Base-by-base conservation (phyloP, 2,329 filamentous ascomycete species). In the Arthroderma sp. region DNA sequence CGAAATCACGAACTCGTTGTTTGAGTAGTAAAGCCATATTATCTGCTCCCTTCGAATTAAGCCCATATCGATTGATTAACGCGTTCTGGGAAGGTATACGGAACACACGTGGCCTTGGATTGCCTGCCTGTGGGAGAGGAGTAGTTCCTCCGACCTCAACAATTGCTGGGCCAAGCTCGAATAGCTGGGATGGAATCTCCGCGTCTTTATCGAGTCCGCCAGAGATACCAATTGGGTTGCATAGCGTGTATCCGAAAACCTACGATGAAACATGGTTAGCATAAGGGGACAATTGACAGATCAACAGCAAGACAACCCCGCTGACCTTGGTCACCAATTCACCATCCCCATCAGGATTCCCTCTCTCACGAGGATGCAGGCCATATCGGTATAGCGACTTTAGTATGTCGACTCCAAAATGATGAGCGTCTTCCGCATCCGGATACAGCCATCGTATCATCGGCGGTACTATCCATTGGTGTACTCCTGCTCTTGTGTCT, bases 161-260 rank as follows among this genome's bases (percentile, higher is more conserved):
- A 38, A 97, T 79, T 2, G 84, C 85, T 23, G 91, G 85, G 33
- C 93, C 93, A 2, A 96, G 76, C 6, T 84, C 88, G 68, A 97
- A 87, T 37, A 98, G 78, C 13, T 85, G 81, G 65, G 91, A 87
- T 1, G 91, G 87, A 56, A 97, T 85, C 61, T 95, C 88, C 56
- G 85, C 93, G 67, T 95, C 82, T 77, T 98, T 97, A 76, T 97
- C 93, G 44, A 98, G 83, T 8, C 93, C 93, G 4, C 89, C 93
- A n/a, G 89, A 94, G 61, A 94, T 95, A 58, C 87, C 93, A 65
- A 98, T 84, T 1, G 93, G 93, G 72, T 96, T 97, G 65, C 81
- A 77, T 51, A 98, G 74, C 2, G 76, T 79, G 61, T 86, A 81
- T 37, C 87, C 89, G 68, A 95, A 96, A 19, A 97, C 84, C 69